These are phyloP conservation scores for Microstroma glucosiphilum DNA, from an alignment of 1,284 basidiomycete genomes.

Conservation along the genomic window DNA sequence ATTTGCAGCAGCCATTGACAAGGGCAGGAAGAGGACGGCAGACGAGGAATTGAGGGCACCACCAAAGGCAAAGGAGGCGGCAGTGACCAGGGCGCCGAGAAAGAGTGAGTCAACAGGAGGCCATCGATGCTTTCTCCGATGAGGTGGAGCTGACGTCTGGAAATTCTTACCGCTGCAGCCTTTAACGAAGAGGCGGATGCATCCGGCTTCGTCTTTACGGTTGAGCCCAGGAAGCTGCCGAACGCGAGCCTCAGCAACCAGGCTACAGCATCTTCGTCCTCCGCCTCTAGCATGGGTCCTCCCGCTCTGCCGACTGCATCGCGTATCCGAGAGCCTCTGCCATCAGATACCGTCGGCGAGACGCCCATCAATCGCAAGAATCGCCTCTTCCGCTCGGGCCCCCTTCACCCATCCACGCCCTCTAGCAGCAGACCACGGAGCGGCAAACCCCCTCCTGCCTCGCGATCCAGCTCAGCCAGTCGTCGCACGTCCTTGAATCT, in stretches of 20 bases:
- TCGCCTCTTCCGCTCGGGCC: constrained; percentile 26
- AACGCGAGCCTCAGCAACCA: not conserved
- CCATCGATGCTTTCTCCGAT: not conserved
- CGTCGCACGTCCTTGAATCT: constrained; percentile 38
- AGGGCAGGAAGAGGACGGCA: not conserved
- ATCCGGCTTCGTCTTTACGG: constrained; percentile 27
- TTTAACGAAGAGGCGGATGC: constrained; percentile 24
- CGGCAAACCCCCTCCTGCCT: constrained; percentile 8
- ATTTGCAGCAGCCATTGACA: constrained; percentile 1
- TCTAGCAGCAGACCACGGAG: constrained; percentile 20
- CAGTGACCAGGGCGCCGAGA: not conserved
- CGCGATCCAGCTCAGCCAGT: not conserved
- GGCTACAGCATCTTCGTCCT: constrained; percentile 11
- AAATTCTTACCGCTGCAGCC: not conserved
- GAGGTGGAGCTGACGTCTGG: not conserved
- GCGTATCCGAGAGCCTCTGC: constrained; percentile 27
- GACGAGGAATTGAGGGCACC: not conserved
- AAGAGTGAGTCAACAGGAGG: constrained; percentile 6
- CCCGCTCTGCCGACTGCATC: not conserved
- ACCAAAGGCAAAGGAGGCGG: not conserved
- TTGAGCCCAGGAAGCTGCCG: constrained; percentile 14
- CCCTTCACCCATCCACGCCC: constrained; percentile 22
- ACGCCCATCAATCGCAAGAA: constrained; percentile 31
- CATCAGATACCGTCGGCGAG: constrained; percentile 25
- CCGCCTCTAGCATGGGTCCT: constrained; percentile 13